A percentile compares a stretch with the other conserved stretches of the same genome.
Evolutionary conservation across 139 green algal species (phyloP).

Genomic region (Tetraselmis chui): DNA sequence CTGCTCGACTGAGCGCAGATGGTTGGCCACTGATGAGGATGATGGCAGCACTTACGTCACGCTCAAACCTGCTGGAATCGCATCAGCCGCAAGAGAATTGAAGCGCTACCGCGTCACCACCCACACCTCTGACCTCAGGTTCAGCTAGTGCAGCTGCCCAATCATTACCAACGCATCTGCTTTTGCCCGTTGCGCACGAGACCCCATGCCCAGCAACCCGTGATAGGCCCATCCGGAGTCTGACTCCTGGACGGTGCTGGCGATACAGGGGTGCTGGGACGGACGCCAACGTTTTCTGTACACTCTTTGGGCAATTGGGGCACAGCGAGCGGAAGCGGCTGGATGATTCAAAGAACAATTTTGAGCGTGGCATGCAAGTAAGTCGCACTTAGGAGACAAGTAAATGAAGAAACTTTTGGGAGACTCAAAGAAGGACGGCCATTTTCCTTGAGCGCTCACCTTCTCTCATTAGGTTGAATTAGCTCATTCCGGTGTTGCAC

Average conservation of each 20-base stretch:
- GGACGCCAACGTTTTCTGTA: constrained; percentile 46
- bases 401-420: too few species aligned
- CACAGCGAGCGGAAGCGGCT: constrained; percentile 13
- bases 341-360: constrained; percentile 43
- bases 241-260: too few species aligned
- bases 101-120: not conserved
- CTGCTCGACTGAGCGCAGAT: constrained; percentile 14
- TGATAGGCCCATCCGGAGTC: too few species aligned
- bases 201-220: too few species aligned
- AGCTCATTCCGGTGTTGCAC: constrained; percentile 9
- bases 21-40: constrained; percentile 33
- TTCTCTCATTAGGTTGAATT: too few species aligned
- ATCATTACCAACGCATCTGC: too few species aligned
- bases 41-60: constrained; percentile 30
- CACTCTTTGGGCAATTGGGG: constrained; percentile 22
- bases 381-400: too few species aligned
- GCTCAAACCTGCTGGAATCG: constrained; percentile 21
- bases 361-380: constrained; percentile 23
- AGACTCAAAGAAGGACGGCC: too few species aligned
- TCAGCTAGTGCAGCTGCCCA: too few species aligned
- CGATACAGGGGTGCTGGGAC: constrained; percentile 31
- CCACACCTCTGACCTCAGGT: constrained; percentile 7
- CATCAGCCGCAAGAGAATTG: not conserved
- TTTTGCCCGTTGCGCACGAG: too few species aligned
- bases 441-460: too few species aligned